Percentiles rank a stretch among this genome's conserved stretches.
Evolutionary conservation across 495 filamentous ascomycete genomes (phyloP).

Genomic region (Aspergillus conjunctus): DNA sequence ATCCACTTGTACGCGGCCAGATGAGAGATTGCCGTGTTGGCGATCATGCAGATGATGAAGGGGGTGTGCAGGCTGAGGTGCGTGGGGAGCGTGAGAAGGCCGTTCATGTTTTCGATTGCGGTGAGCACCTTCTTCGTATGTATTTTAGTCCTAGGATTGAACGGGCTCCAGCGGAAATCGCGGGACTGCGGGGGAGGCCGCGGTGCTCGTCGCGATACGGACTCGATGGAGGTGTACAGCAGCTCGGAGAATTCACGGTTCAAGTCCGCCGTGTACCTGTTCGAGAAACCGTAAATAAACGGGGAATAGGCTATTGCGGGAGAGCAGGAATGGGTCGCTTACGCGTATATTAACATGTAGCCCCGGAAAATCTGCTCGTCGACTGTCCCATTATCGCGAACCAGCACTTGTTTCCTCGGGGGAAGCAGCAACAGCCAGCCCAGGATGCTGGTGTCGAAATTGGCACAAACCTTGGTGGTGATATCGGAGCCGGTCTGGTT

Average conservation of each 20-base stretch:
- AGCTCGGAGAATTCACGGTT: slow-evolving; percentile 23
- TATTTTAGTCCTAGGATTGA: neutral
- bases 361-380: slow-evolving; percentile 27
- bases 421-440: slow-evolving; percentile 22
- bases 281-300: neutral
- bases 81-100: slow-evolving; percentile 24
- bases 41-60: slow-evolving; percentile 29
- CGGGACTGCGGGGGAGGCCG: slow-evolving; percentile 5
- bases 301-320: neutral
- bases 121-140: slow-evolving; percentile 23
- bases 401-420: slow-evolving; percentile 10
- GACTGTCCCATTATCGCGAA: slow-evolving; percentile 20
- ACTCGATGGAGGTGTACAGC: slow-evolving; percentile 20
- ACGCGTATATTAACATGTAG: slow-evolving; percentile 26
- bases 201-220: slow-evolving; percentile 21
- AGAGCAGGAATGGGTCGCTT: neutral
- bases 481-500: slow-evolving; percentile 2
- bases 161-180: slow-evolving; percentile 10
- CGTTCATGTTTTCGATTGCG: slow-evolving; percentile 22
- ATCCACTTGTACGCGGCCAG: slow-evolving; percentile 24
- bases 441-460: slow-evolving; percentile 17
- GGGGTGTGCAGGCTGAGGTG: slow-evolving; percentile 19
- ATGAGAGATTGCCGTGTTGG: slow-evolving; percentile 26
- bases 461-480: slow-evolving; percentile 7
- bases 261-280: slow-evolving; percentile 25